Conservation (phyloP, 495 filamentous ascomycete genomes). For the Aspergillus funiculosus region DNA sequence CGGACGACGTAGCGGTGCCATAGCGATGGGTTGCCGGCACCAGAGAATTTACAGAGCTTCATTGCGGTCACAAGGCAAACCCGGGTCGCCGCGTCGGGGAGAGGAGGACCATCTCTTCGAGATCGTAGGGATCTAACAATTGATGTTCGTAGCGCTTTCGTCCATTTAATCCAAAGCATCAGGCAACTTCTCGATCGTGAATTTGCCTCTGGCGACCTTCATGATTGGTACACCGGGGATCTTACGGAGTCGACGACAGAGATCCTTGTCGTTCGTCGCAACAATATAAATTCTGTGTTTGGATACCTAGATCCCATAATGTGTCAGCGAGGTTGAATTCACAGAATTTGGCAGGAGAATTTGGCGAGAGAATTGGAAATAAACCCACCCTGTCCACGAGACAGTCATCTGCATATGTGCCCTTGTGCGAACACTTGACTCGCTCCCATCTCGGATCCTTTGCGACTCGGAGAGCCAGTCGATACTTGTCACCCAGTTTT, state of each 20-base stretch:
- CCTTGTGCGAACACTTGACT: constrained; percentile 80
- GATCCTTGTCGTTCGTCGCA: constrained; percentile 74
- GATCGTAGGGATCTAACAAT: not conserved
- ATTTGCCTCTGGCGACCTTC: constrained; percentile 75
- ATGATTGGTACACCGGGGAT: constrained; percentile 51
- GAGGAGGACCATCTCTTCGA: constrained; percentile 1
- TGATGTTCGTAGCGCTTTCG: not conserved
- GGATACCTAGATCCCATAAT: constrained; percentile 20
- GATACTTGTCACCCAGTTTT: constrained; percentile 83
- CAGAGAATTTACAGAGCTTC: no score
- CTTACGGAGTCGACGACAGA: constrained; percentile 67
- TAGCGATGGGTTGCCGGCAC: no score
- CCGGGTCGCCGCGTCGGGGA: no score
- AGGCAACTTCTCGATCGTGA: constrained; percentile 85
- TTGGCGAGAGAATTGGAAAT: constrained; percentile 34
- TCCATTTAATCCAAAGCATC: constrained; percentile 56
- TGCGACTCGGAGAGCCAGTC: constrained; percentile 85
- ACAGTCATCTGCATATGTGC: constrained; percentile 93
- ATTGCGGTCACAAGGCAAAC: no score
- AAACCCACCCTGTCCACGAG: constrained; percentile 75
- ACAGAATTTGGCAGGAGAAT: no score
- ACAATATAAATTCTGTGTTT: constrained; percentile 82
- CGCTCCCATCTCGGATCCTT: constrained; percentile 85
- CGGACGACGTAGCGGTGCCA: no score
- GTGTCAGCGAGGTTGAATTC: not conserved